Conservation (phyloP, 2,329 filamentous ascomycete species). For the Phoma sp. region DNA sequence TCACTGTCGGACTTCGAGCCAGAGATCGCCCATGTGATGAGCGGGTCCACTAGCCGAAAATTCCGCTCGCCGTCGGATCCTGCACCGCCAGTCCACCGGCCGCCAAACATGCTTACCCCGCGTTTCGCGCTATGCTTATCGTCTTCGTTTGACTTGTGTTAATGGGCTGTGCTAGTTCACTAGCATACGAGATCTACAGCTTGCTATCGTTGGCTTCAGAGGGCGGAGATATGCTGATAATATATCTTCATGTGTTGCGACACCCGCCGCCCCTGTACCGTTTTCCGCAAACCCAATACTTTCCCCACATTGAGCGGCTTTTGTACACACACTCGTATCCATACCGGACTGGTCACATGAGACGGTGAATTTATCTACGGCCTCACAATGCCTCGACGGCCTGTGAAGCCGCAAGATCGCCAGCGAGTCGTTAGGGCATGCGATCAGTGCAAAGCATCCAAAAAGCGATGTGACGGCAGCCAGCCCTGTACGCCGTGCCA, state of each 20-base stretch:
- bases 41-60: constrained; percentile 1
- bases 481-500: constrained; percentile 26
- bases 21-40: too few relatives aligned
- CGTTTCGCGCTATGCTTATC: constrained; percentile 10
- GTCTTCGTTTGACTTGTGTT: not conserved
- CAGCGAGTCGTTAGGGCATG: constrained; percentile 30
- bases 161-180: not conserved
- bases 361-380: not conserved
- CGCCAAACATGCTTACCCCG: constrained; percentile 5
- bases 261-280: constrained; percentile 15
- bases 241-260: not conserved
- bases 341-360: constrained; percentile 13
- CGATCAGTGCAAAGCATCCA: constrained; percentile 26
- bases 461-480: constrained; percentile 27
- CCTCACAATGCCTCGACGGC: constrained; percentile 27
- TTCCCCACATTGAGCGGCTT: constrained; percentile 8
- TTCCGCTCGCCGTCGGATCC: constrained; percentile 5
- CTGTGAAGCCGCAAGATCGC: constrained; percentile 28
- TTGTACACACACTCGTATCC: constrained; percentile 2
- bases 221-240: constrained; percentile 2
- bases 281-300: constrained; percentile 6
- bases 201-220: constrained; percentile 4
- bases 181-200: not conserved
- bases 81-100: constrained; percentile 2
- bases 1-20: too few relatives aligned